These are phyloP conservation scores for Stephania cephalantha DNA, from an alignment of 164 flowering plant species.

Conservation along the genomic window DNA sequence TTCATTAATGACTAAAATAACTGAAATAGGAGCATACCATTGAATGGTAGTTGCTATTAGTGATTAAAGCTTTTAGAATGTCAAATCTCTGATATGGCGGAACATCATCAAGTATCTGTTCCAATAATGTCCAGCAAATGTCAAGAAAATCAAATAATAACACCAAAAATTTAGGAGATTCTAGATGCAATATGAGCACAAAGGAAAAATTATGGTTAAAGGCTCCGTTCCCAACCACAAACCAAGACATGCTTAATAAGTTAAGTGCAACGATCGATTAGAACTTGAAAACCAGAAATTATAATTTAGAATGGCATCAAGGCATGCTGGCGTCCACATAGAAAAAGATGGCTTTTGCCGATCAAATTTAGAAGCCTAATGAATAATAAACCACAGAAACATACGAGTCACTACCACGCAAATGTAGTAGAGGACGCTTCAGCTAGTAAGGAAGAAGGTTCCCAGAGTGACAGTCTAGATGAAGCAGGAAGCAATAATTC, in stretches of 20 bases:
- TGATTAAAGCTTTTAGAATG: slow-evolving; percentile 55
- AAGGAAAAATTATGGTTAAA: not conserved
- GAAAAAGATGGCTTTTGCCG: not conserved
- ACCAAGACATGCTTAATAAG: not conserved
- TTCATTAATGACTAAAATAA: slow-evolving; percentile 2
- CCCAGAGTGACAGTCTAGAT: too few relatives aligned
- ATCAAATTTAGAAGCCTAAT: too few relatives aligned
- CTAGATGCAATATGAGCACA: not conserved
- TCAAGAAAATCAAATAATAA: not conserved
- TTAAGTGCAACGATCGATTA: not conserved
- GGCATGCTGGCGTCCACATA: not conserved
- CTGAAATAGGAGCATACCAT: slow-evolving; percentile 47
- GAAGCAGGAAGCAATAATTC: too few relatives aligned
- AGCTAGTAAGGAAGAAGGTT: too few relatives aligned
- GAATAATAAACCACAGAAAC: too few relatives aligned
- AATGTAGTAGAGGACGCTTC: too few relatives aligned
- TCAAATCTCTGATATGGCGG: slow-evolving; percentile 56
- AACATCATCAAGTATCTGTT: slow-evolving; percentile 75
- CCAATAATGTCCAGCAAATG: not conserved
- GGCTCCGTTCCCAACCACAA: not conserved
- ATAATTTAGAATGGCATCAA: not conserved
- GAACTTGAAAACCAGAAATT: too few relatives aligned
- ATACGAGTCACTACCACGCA: too few relatives aligned
- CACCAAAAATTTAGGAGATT: too few relatives aligned
- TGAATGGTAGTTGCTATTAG: slow-evolving; percentile 47